Percentiles rank a stretch among this genome's conserved stretches.
phyloP scores from a whole-genome alignment of 345 rosid species.

The Brassica cretica region DNA sequence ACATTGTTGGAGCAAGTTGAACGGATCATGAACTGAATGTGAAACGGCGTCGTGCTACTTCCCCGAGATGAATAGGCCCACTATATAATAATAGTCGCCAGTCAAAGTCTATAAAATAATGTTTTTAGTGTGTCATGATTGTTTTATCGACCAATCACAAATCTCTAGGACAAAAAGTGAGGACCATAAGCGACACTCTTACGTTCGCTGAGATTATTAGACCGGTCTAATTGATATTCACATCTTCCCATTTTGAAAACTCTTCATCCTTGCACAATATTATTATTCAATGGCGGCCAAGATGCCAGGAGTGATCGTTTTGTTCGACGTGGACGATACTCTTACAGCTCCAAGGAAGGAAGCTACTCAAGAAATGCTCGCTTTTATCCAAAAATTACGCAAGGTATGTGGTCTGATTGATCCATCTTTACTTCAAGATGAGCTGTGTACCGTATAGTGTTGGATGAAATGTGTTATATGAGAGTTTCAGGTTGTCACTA shows the following conservation, averaged over 20 bases:
- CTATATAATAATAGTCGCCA: neutral
- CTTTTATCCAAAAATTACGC: conserved; percentile 70
- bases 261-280: conserved; percentile 3
- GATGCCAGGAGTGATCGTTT: conserved; percentile 77
- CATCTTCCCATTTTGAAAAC: conserved; percentile 19
- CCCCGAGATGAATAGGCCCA: too few species aligned
- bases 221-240: conserved; percentile 28
- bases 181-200: conserved; percentile 38
- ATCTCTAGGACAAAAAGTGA: conserved; percentile 30
- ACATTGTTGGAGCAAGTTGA: too few species aligned
- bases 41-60: neutral
- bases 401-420: conserved; percentile 51
- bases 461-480: conserved; percentile 19
- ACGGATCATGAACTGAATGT: neutral
- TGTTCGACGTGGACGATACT: conserved; percentile 97
- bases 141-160: conserved; percentile 22
- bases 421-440: neutral
- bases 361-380: conserved; percentile 55
- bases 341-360: conserved; percentile 92
- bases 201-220: conserved; percentile 5
- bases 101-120: neutral
- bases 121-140: conserved; percentile 16
- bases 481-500: conserved; percentile 64
- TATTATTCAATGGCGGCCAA: conserved; percentile 39
- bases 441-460: neutral